phyloP scores from a whole-genome alignment of 139 green algal species.

The Yamagishiella unicocca region DNA sequence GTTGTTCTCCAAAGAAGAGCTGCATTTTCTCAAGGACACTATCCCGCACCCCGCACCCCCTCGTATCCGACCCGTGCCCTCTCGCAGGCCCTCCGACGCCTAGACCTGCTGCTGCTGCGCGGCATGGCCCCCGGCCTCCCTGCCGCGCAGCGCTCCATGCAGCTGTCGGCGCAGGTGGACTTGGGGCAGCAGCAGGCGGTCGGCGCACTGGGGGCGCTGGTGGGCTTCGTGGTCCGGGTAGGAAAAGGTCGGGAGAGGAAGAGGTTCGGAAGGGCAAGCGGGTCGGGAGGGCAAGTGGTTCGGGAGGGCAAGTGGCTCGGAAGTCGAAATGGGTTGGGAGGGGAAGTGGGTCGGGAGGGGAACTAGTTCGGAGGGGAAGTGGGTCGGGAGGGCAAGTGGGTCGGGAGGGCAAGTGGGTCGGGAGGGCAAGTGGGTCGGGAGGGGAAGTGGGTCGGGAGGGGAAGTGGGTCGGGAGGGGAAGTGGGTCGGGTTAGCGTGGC shows the following conservation, averaged over 20 bases:
- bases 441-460: no score
- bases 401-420: background rate
- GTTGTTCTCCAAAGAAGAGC: no score
- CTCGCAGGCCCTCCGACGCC: background rate
- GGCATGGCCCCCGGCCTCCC: background rate
- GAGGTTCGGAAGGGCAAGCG: no score
- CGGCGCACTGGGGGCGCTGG: slow-evolving; percentile 68
- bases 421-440: background rate
- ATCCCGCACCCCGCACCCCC: background rate
- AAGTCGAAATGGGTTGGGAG: no score
- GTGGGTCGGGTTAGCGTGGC: background rate
- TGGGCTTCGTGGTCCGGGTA: slow-evolving; percentile 63
- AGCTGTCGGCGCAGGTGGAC: slow-evolving; percentile 15
- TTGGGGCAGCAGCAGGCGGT: slow-evolving; percentile 30
- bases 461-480: no score
- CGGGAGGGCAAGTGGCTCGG: no score
- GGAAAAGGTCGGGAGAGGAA: no score
- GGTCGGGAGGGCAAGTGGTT: no score
- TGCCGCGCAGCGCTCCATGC: slow-evolving; percentile 13
- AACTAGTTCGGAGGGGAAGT: no score
- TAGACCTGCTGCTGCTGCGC: background rate
- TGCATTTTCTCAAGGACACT: no score
- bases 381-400: background rate
- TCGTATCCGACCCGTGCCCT: background rate
- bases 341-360: no score